phyloP scores from a whole-genome alignment of 1,284 basidiomycete species.

The Moesziomyces aphidis region DNA sequence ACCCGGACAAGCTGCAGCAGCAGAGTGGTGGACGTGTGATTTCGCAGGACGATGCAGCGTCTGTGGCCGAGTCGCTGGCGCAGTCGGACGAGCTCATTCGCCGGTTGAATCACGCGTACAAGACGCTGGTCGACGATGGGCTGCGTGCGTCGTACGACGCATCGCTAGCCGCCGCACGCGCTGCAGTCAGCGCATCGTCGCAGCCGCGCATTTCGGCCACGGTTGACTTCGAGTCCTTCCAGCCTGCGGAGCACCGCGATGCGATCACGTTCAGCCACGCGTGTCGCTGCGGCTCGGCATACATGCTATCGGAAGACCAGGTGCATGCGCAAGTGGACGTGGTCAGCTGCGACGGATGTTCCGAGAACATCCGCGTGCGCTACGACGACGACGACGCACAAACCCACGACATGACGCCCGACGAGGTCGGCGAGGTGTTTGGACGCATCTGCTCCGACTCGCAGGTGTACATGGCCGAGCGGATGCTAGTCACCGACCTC shows the following conservation, averaged over 20 bases:
- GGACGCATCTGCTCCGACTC: constrained; percentile 35
- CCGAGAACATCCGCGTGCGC: constrained; percentile 34
- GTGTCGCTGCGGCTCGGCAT: constrained; percentile 36
- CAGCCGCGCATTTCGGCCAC: constrained; percentile 28
- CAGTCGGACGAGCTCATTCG: constrained; percentile 32
- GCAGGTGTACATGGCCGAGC: constrained; percentile 47
- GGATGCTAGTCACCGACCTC: constrained; percentile 38
- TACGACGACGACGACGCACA: constrained; percentile 18
- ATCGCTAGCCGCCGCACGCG: constrained; percentile 10
- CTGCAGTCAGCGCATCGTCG: constrained; percentile 1
- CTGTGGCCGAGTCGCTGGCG: constrained; percentile 8
- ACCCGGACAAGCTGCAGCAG: constrained; percentile 50
- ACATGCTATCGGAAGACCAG: constrained; percentile 20
- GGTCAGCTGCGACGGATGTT: constrained; percentile 41
- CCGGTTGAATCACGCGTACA: constrained; percentile 37
- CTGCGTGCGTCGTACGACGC: constrained; percentile 28
- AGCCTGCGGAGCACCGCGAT: constrained; percentile 3
- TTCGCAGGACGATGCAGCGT: constrained; percentile 7
- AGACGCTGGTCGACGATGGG: constrained; percentile 26
- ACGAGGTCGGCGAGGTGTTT: constrained; percentile 25
- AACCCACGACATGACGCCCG: background rate
- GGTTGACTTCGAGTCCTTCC: constrained; percentile 39
- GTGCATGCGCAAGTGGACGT: constrained; percentile 24
- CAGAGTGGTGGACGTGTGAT: background rate
- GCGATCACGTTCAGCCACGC: constrained; percentile 21